Base-by-base conservation (phyloP, 225 moss, liverwort and hornwort genomes). In the Rhytidiadelphus loreus region DNA sequence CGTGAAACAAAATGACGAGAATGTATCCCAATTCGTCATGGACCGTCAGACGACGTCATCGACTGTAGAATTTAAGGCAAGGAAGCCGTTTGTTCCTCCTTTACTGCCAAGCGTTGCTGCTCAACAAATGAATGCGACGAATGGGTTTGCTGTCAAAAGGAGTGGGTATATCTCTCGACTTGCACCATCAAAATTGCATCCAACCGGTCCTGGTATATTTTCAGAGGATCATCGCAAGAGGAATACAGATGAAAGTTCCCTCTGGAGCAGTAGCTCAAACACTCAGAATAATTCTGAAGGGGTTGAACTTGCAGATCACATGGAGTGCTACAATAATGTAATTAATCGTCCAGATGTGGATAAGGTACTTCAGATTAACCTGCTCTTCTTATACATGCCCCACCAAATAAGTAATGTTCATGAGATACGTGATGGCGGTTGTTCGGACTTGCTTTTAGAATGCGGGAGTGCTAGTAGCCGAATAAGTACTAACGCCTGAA, bases 131-230 rank as follows among this genome's bases (percentile, higher is more conserved):
- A 79, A 73, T 71, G 72, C 79, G 62, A 58, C 57, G 16, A 89
- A 84, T 44, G 59, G 79, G 35, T 80, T 52, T 58, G 62, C 77
- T 89, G 61, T 62, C 5, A 88, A 88, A 63, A 80, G 82, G 82
- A 94, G 91, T 90, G 94, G 89, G 88, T 94, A 93, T 85, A 92
- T 93, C 88, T 92, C 90, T 92, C 90, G 88, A 92, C 91, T 90
- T 94, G 86, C 84, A 63, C 88, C 87, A 88, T 87, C 89, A 82
- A 85, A 88, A 60, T 89, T 92, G 83, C 83, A 83, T 83, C 88
- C 88, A 79, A 78, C 69, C 37, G 86, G 60, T 90, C 90, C 90
- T 83, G 83, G 83, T 81, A 69, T 84, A 16, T 66, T 86, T 88
- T 55, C 87, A 64, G 80, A 91, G 90, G 90, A 79, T 73, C 72